Percentiles rank a stretch among this genome's conserved stretches.
phyloP scores from a whole-genome alignment of 495 filamentous ascomycete species.

The Aspergillus taichungensis region DNA sequence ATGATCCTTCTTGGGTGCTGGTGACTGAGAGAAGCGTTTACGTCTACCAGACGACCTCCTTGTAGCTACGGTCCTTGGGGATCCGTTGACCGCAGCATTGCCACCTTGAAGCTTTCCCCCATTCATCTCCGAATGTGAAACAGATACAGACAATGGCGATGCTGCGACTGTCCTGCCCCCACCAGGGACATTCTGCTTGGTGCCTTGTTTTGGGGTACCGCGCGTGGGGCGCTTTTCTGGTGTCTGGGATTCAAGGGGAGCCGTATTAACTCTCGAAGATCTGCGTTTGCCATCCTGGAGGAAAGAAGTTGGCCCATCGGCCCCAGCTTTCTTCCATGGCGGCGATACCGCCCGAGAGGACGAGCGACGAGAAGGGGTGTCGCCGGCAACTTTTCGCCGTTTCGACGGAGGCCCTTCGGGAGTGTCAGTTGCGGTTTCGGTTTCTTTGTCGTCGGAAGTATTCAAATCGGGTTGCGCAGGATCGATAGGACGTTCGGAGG shows the following conservation, averaged over 20 bases:
- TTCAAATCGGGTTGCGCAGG: conserved; percentile 20
- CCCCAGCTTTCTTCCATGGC: conserved; percentile 86
- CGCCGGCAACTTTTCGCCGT: conserved; percentile 58
- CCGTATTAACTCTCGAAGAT: conserved; percentile 70
- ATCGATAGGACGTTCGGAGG: conserved; percentile 18
- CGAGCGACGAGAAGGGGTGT: conserved; percentile 36
- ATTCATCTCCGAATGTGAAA: conserved; percentile 23
- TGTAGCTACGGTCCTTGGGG: conserved; percentile 18
- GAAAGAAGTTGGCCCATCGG: conserved; percentile 81
- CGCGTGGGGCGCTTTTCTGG: conserved; percentile 54
- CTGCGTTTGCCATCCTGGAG: conserved; percentile 74
- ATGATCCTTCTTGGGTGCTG: conserved; percentile 19
- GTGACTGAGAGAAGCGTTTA: conserved; percentile 23
- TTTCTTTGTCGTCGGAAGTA: conserved; percentile 23
- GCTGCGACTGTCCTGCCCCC: conserved; percentile 21
- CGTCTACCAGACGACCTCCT: conserved; percentile 18
- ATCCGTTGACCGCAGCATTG: conserved; percentile 25
- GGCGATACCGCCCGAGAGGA: conserved; percentile 57
- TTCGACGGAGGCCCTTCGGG: conserved; percentile 56
- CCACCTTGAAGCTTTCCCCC: conserved; percentile 26
- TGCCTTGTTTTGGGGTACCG: conserved; percentile 25
- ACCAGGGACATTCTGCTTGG: conserved; percentile 16
- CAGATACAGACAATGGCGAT: conserved; percentile 26
- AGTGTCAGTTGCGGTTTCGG: conserved; percentile 23
- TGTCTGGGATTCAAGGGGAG: conserved; percentile 62